Conservation (phyloP, 106 monocot genomes). For the Acorus gramineus region DNA sequence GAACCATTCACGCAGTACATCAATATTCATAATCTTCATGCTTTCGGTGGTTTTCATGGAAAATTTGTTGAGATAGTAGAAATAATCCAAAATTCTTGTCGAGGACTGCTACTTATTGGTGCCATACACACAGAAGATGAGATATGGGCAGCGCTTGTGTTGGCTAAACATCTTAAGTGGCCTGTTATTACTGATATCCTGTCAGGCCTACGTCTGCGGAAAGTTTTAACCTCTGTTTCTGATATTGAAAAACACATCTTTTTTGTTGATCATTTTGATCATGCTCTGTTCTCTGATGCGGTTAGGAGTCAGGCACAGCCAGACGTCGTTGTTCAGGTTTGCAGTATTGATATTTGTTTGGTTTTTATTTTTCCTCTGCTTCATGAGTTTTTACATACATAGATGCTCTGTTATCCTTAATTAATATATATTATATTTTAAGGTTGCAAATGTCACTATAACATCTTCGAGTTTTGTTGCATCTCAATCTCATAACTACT, state of each 20-base stretch:
- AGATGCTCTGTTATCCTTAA: not conserved
- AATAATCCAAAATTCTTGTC: constrained; percentile 39
- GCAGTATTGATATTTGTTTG: not conserved
- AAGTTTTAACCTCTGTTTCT: constrained; percentile 25
- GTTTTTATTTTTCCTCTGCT: not conserved
- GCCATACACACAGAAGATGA: constrained; percentile 66
- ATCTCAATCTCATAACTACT: too few species aligned
- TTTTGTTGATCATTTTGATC: constrained; percentile 82
- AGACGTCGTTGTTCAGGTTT: constrained; percentile 85
- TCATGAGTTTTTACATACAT: not conserved
- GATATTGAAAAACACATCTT: constrained; percentile 28
- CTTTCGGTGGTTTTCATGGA: constrained; percentile 6
- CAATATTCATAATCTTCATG: constrained; percentile 17
- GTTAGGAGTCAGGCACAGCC: constrained; percentile 47
- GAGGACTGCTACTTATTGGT: constrained; percentile 65
- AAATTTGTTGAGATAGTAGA: constrained; percentile 40
- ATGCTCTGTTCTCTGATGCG: constrained; percentile 60
- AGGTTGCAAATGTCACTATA: too few species aligned
- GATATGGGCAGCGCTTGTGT: constrained; percentile 57
- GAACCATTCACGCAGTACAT: constrained; percentile 76
- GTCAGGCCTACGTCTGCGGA: constrained; percentile 69
- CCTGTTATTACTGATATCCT: constrained; percentile 71
- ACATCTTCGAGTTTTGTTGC: too few species aligned
- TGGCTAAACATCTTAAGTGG: constrained; percentile 74
- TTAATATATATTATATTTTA: not conserved